These are phyloP conservation scores for Colletotrichum sidae DNA, from an alignment of 2,329 filamentous ascomycete genomes.

Conservation along the genomic window DNA sequence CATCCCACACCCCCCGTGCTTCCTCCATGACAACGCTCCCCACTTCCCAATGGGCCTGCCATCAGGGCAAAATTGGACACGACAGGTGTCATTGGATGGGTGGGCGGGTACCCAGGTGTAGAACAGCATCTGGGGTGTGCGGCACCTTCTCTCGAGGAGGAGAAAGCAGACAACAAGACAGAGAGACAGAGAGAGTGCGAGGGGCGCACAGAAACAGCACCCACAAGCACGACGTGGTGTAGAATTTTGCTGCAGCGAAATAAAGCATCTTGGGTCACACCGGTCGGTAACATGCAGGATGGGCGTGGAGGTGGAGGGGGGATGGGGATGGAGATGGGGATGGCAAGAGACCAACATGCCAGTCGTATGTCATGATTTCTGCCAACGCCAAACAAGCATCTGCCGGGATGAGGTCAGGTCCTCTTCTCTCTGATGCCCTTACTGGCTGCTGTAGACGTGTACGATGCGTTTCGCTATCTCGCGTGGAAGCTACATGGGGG, in stretches of 20 bases:
- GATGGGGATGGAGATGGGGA: no score
- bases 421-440: no score
- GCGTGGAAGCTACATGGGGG: no score
- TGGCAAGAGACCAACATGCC: no score
- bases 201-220: no score
- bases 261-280: no score
- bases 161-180: neutral
- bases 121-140: constrained; percentile 1
- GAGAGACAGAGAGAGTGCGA: neutral
- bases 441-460: no score
- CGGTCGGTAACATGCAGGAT: no score
- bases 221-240: no score
- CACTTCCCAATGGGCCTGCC: constrained; percentile 3
- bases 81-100: constrained; percentile 27
- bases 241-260: no score
- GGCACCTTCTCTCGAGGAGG: neutral
- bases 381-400: constrained; percentile 20
- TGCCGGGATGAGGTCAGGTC: no score
- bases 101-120: constrained; percentile 9
- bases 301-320: no score
- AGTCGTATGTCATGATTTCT: neutral
- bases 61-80: constrained; percentile 17
- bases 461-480: neutral
- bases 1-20: neutral
- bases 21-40: neutral